These are phyloP conservation scores for Pterocarpus macrocarpus DNA, from an alignment of 306 rosid genomes.

Conservation along the genomic window DNA sequence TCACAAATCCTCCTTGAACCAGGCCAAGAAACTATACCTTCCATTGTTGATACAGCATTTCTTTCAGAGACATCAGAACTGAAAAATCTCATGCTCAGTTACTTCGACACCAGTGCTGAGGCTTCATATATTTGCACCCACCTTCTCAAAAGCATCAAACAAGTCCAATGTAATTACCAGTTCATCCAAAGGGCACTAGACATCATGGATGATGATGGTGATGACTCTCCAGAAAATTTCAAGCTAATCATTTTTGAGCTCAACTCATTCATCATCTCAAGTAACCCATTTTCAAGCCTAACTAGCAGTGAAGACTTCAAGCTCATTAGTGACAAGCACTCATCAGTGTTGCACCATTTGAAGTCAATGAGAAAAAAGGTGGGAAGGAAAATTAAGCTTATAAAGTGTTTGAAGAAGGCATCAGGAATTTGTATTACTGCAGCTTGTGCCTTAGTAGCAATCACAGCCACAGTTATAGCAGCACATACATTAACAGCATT, in stretches of 20 bases:
- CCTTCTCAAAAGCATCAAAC: conserved; percentile 59
- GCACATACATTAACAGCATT: conserved; percentile 49
- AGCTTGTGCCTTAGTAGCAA: conserved; percentile 51
- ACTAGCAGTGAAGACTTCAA: conserved; percentile 48
- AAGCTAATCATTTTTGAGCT: conserved; percentile 44
- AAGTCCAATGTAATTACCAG: conserved; percentile 45
- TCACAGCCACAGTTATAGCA: conserved; percentile 44
- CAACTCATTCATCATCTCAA: conserved; percentile 43
- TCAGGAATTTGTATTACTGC: conserved; percentile 46
- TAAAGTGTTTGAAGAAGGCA: conserved; percentile 49
- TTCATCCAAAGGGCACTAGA: conserved; percentile 53
- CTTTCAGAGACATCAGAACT: conserved; percentile 44
- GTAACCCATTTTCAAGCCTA: conserved; percentile 53
- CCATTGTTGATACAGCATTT: conserved; percentile 53
- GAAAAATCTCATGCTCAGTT: conserved; percentile 57
- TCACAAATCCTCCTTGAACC: conserved; percentile 65
- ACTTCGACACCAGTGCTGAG: conserved; percentile 65
- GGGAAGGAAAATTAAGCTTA: conserved; percentile 52
- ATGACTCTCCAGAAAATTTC: conserved; percentile 8
- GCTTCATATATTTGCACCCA: conserved; percentile 62
- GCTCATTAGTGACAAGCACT: conserved; percentile 49
- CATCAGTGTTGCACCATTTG: conserved; percentile 45
- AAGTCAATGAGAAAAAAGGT: conserved; percentile 61
- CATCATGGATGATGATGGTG: conserved; percentile 26
- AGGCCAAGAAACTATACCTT: conserved; percentile 56